Percentiles rank a stretch among this genome's conserved stretches.
These are phyloP conservation scores for Aspergillus sp. DNA, from an alignment of 2,329 filamentous ascomycete species.

Conservation along the genomic window DNA sequence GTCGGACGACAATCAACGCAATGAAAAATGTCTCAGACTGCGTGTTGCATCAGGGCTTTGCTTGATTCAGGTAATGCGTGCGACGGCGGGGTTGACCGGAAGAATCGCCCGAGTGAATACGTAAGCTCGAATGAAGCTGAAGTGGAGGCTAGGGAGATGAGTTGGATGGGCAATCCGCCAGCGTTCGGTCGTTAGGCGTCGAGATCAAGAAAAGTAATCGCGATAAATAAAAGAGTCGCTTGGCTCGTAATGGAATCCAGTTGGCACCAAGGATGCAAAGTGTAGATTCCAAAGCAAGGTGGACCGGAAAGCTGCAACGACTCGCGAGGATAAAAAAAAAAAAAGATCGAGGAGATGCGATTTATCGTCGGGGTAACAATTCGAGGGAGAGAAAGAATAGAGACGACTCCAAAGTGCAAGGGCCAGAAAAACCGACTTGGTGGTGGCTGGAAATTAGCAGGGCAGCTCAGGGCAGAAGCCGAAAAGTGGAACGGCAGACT, in stretches of 20 bases:
- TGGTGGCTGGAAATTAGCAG: conserved; percentile 37
- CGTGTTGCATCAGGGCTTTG: conserved; percentile 10
- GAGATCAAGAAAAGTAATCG: conserved; percentile 7
- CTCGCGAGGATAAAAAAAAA: conserved; percentile 17
- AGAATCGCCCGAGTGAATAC: conserved; percentile 17
- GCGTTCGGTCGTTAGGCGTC: conserved; percentile 16
- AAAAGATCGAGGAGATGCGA: conserved; percentile 19
- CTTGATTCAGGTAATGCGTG: conserved; percentile 14
- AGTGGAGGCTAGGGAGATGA: conserved; percentile 7
- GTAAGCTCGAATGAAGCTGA: conserved; percentile 20
- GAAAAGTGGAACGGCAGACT: conserved; percentile 13
- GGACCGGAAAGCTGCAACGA: conserved; percentile 17
- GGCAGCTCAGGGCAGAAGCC: conserved; percentile 26
- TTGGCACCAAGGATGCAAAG: conserved; percentile 16
- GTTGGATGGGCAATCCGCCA: conserved; percentile 12
- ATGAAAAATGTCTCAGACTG: background rate
- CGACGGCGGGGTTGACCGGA: conserved; percentile 18
- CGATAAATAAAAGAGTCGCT: conserved; percentile 11
- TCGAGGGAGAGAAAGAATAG: conserved; percentile 23
- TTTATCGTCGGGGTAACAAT: conserved; percentile 20
- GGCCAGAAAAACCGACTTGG: conserved; percentile 8
- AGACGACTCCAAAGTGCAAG: conserved; percentile 14
- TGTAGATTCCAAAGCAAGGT: conserved; percentile 15
- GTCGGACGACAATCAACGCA: background rate
- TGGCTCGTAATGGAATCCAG: conserved; percentile 13